Percentiles rank a stretch among this genome's conserved stretches.
phyloP scores from a whole-genome alignment of 1,139 yeast species.

The Sugiyamaella pinicola region DNA sequence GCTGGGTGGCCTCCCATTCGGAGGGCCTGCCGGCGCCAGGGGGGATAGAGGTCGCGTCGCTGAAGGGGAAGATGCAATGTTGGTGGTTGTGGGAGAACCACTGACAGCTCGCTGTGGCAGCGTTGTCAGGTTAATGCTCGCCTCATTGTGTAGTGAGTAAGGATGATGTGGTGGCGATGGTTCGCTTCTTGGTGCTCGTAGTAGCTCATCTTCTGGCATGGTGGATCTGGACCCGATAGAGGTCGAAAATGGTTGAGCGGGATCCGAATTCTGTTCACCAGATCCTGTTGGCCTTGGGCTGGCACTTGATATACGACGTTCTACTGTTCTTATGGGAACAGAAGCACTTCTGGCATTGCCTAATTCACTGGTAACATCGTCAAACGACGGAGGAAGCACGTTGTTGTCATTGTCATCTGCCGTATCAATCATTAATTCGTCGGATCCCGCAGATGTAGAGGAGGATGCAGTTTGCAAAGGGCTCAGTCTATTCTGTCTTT shows the following conservation, averaged over 20 bases:
- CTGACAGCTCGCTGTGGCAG: conserved; percentile 17
- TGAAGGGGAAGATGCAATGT: conserved; percentile 8
- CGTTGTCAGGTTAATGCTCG: conserved; percentile 28
- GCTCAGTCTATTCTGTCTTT: neutral
- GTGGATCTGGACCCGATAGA: neutral
- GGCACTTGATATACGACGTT: too few relatives aligned
- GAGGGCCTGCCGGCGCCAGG: conserved; percentile 9
- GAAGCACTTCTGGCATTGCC: neutral
- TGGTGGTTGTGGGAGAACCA: conserved; percentile 12
- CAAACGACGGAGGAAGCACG: conserved; percentile 4
- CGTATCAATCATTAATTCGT: neutral
- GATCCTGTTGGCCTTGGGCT: too few relatives aligned
- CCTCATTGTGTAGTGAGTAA: conserved; percentile 21
- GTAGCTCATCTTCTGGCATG: conserved; percentile 19
- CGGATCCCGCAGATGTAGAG: conserved; percentile 9
- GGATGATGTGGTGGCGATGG: neutral
- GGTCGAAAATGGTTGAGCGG: neutral
- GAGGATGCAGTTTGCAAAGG: neutral
- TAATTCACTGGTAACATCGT: conserved; percentile 3
- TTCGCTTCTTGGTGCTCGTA: neutral
- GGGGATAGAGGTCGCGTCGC: conserved; percentile 11
- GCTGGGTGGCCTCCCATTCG: conserved; percentile 34
- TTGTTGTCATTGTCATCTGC: neutral
- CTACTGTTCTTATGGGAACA: too few relatives aligned
- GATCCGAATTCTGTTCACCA: too few relatives aligned